These are phyloP conservation scores for Saxispiralis lemnorum DNA, from an alignment of 495 filamentous ascomycete species.

Conservation along the genomic window DNA sequence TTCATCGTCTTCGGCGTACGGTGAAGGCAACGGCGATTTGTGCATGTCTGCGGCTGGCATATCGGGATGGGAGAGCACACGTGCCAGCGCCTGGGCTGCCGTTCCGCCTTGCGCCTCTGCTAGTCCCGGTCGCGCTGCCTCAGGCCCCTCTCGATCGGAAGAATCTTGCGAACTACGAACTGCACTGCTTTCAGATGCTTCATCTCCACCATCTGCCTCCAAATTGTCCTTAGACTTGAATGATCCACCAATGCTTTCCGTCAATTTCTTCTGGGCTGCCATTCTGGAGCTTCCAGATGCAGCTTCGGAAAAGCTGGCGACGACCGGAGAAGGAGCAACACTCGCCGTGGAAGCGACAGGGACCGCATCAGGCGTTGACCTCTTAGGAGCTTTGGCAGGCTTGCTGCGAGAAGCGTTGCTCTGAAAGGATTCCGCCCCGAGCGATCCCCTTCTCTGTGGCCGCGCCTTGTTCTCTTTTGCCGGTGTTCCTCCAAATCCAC, in stretches of 20 bases:
- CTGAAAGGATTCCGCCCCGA: conserved; percentile 12
- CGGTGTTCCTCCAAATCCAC: conserved; percentile 7
- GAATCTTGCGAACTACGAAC: background rate
- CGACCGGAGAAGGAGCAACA: conserved; percentile 5
- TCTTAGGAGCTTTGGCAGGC: background rate
- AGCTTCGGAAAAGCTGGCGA: conserved; percentile 3
- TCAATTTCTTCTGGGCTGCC: background rate
- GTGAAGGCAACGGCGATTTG: background rate
- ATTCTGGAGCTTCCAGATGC: background rate
- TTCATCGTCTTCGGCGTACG: too few species aligned
- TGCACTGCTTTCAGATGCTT: too few species aligned
- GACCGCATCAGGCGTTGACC: background rate
- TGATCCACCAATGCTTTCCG: background rate
- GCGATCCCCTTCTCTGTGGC: conserved; percentile 9
- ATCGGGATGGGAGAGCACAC: conserved; percentile 12
- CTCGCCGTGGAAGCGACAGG: conserved; percentile 6
- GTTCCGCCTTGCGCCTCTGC: conserved; percentile 7
- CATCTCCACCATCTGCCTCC: too few species aligned
- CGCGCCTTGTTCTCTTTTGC: conserved; percentile 1
- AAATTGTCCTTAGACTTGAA: too few species aligned
- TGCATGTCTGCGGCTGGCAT: background rate
- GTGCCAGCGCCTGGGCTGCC: conserved; percentile 12
- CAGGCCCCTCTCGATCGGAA: conserved; percentile 1
- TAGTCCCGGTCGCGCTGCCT: background rate
- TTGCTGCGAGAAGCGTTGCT: conserved; percentile 1